Evolutionary conservation across 306 rosid genomes (phyloP).

Genomic region (Pyrus pyrifolia): DNA sequence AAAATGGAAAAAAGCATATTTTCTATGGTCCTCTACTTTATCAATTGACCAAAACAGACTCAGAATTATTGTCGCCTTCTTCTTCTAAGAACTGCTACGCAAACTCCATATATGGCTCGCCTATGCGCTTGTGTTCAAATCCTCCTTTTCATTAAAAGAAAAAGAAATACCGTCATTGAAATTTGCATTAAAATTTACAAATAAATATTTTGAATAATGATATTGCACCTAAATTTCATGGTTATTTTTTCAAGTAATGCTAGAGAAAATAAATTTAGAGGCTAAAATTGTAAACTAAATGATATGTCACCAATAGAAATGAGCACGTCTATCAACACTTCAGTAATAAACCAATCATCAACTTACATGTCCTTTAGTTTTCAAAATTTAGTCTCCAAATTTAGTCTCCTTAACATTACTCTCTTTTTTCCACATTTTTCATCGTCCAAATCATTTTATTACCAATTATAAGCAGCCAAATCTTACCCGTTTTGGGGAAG

Average conservation of each 20-base stretch:
- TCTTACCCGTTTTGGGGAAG: background rate
- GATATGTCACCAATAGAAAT: too few relatives aligned
- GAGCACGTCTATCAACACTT: too few relatives aligned
- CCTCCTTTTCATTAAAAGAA: too few relatives aligned
- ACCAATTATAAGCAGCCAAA: background rate
- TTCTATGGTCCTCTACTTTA: conserved; percentile 32
- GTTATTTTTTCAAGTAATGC: background rate
- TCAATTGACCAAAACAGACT: conserved; percentile 7
- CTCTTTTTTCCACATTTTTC: too few relatives aligned
- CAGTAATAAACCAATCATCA: too few relatives aligned
- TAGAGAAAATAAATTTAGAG: too few relatives aligned
- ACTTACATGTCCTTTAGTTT: too few relatives aligned
- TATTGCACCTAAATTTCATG: background rate
- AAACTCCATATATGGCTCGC: too few relatives aligned
- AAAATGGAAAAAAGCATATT: conserved; percentile 18
- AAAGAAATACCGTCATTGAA: background rate
- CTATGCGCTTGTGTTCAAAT: too few relatives aligned
- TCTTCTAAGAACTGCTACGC: background rate
- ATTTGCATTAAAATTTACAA: background rate
- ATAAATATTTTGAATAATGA: background rate
- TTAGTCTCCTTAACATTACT: too few relatives aligned
- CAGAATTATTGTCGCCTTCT: background rate
- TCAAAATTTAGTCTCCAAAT: too few relatives aligned
- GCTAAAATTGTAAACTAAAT: too few relatives aligned
- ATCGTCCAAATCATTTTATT: background rate